A percentile compares a stretch with the other conserved stretches of the same genome.
phyloP scores from a whole-genome alignment of 495 filamentous ascomycete genomes.

The Tuber borchii region DNA sequence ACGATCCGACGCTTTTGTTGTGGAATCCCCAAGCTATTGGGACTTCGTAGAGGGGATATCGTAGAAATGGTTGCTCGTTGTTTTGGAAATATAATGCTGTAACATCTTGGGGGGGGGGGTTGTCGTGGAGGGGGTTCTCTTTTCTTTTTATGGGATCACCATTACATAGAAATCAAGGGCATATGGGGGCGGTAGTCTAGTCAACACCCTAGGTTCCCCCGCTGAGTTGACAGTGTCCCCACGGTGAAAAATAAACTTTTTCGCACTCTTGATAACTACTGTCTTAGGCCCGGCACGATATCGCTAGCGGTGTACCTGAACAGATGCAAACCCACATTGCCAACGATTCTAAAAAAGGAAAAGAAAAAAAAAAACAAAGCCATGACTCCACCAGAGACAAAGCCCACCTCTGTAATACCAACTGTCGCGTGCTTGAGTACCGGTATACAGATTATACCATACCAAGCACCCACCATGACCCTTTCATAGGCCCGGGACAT shows the following conservation, averaged over 20 bases:
- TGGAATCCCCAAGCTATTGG: constrained; percentile 58
- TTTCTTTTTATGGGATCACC: neutral
- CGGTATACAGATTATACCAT: too few species aligned
- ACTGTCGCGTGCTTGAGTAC: too few species aligned
- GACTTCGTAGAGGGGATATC: neutral
- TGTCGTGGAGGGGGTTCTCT: neutral
- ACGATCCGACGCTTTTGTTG: constrained; percentile 54
- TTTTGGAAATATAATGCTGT: neutral
- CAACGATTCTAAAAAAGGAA: neutral
- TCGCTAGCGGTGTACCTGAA: neutral
- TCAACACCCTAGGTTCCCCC: neutral
- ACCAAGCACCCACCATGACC: too few species aligned
- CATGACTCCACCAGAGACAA: neutral
- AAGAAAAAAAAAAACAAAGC: neutral
- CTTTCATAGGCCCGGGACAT: too few species aligned
- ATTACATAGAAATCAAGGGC: neutral
- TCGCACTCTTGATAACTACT: neutral
- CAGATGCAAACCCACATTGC: neutral
- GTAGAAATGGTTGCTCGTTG: neutral
- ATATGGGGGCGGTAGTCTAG: neutral
- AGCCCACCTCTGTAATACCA: neutral
- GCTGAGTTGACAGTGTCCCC: neutral
- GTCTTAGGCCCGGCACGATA: neutral
- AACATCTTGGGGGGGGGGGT: neutral
- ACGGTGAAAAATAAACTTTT: neutral